Evolutionary conservation across 1,284 basidiomycete genomes (phyloP).

Genomic region (Gomphus bonarii): DNA sequence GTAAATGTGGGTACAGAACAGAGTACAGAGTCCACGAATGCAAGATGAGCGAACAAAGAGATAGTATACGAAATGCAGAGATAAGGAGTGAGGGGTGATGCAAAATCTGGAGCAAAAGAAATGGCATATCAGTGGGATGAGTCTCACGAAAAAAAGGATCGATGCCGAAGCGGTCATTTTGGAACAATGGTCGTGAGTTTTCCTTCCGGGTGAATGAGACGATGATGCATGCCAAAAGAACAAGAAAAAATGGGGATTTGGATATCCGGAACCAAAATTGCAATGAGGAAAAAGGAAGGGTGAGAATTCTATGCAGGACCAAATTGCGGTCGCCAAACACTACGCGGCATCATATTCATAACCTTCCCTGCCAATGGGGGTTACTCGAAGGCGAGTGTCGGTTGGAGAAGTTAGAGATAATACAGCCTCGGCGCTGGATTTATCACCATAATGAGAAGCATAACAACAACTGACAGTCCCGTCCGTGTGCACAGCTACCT

Average conservation of each 20-base stretch:
- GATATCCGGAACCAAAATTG: not conserved
- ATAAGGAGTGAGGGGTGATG: not conserved
- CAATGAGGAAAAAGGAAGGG: slow-evolving; percentile 5
- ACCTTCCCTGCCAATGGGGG: not conserved
- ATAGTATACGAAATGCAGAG: not conserved
- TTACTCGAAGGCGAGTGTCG: not conserved
- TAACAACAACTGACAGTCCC: not conserved
- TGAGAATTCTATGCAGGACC: slow-evolving; percentile 1
- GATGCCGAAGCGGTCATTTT: not conserved
- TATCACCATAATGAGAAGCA: not conserved
- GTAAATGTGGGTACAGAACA: slow-evolving; percentile 6
- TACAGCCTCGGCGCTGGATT: not conserved
- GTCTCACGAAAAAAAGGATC: not conserved
- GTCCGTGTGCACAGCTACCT: not conserved
- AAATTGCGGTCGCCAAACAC: not conserved
- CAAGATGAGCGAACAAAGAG: slow-evolving; percentile 1
- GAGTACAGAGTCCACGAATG: slow-evolving; percentile 6
- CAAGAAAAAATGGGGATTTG: not conserved
- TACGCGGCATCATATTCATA: slow-evolving; percentile 1
- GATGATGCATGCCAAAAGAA: slow-evolving; percentile 1
- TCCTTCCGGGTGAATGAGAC: not conserved
- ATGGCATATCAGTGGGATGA: not conserved
- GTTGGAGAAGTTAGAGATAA: not conserved
- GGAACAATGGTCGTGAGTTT: slow-evolving; percentile 1
- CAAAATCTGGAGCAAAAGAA: too few species aligned